Evolutionary conservation across 768 basidiomycete genomes (phyloP), one percentile per base, ranked within the genome.

Genomic region (Termitomyces sp.): DNA sequence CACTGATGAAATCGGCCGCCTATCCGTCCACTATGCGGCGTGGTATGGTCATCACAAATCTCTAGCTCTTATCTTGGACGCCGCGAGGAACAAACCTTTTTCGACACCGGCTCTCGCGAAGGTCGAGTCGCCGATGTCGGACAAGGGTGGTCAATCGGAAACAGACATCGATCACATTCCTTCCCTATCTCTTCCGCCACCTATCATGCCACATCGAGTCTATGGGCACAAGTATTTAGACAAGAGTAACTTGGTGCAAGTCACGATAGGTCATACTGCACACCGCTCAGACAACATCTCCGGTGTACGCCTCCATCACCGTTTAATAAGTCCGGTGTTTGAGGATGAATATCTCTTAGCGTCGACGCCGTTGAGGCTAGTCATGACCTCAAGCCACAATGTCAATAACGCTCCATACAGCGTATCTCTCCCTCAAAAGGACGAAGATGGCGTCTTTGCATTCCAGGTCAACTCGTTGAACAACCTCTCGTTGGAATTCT

Each of bases 141-240:
- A 75, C 53, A 55, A 61, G 1, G 65, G 54, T 31, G 65, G 73
- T 54, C 68, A 73, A 46, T 68, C 74, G 9, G 84, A 92, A 66
- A 75, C 81, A 36, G 92, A 98, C 60, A 86, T 91, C 36, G 97
- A 99, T 68, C 77, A 88, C 60, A 99, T 99, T 61, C 97, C 97
- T 16, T 88, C 89, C 1, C 78, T 99, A n/a, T 92, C 90, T 20
- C 81, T 99, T 18, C 97, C 97, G 2, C 97, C 97, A 1, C 97
- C 97, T 2, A 98, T 98, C 69, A 96, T 99, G 83, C 94, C 97
- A 29, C 93, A 98, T 69, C 86, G 94, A 54, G 90, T 96, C 33
- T 99, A 99, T 69, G 96, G 96, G 7, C 96, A 99, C 75, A 96
- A 92, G 67, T 94, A 91, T 71, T 80, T 99, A 52, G 93, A 96